These are phyloP conservation scores for Talaromyces thailandensis DNA, from an alignment of 495 filamentous ascomycete species.

Conservation along the genomic window DNA sequence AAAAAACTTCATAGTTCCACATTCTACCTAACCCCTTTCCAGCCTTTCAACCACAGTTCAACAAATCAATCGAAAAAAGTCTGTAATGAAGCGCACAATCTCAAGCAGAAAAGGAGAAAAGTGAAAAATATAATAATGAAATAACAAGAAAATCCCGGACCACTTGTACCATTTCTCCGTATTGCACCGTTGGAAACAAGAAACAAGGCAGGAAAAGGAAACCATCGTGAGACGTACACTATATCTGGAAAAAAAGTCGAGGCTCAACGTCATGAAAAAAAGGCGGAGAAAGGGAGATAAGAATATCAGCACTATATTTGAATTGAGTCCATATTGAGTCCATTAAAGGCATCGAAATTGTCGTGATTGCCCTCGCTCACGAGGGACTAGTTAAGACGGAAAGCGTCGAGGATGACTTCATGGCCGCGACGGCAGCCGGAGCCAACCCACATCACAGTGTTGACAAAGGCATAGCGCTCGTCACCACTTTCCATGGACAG, in stretches of 20 bases:
- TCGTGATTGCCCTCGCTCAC: background rate
- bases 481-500: conserved; percentile 53
- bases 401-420: conserved; percentile 43
- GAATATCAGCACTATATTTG: background rate
- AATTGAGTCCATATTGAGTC: background rate
- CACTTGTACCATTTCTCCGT: conserved; percentile 1
- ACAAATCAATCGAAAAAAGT: background rate
- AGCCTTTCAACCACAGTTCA: background rate
- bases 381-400: conserved; percentile 33
- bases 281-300: background rate
- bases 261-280: background rate
- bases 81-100: background rate
- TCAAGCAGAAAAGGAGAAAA: background rate
- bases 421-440: conserved; percentile 49
- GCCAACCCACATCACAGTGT: conserved; percentile 53
- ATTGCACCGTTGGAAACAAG: background rate
- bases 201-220: background rate
- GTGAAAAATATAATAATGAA: background rate
- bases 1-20: background rate
- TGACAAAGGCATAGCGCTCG: conserved; percentile 52
- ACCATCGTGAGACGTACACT: background rate
- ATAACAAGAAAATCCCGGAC: background rate
- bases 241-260: conserved; percentile 1
- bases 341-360: background rate
- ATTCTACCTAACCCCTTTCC: background rate